Evolutionary conservation across 176 grass and related monocot species (phyloP).

Genomic region (Lolium multiflorum): DNA sequence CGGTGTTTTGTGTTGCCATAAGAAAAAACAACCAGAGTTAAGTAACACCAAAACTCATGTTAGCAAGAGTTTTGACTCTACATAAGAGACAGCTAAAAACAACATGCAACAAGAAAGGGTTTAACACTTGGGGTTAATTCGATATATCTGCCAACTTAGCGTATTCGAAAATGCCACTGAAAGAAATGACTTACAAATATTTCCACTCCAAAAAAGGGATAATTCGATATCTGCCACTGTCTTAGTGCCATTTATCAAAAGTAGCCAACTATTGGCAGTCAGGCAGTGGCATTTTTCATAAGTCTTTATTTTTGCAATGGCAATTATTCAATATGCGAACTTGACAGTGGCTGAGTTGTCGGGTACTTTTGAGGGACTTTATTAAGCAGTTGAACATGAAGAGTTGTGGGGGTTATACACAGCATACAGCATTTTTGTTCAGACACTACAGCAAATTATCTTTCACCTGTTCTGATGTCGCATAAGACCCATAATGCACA

Average conservation of each 20-base stretch:
- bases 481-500: constrained; percentile 95
- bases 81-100: neutral
- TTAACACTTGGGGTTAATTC: neutral
- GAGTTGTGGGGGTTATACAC: neutral
- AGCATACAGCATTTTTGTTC: constrained; percentile 20
- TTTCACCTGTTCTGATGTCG: constrained; percentile 93
- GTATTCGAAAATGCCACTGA: neutral
- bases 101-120: neutral
- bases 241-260: neutral
- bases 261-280: neutral
- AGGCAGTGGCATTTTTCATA: neutral
- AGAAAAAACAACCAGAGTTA: constrained; percentile 32
- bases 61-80: constrained; percentile 21
- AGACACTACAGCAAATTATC: constrained; percentile 35
- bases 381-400: neutral
- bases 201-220: neutral
- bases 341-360: neutral
- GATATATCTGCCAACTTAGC: neutral
- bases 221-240: neutral
- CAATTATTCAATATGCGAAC: neutral
- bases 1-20: neutral
- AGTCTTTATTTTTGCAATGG: neutral
- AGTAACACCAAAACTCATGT: neutral
- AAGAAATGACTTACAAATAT: neutral
- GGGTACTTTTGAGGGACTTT: neutral